Evolutionary conservation across 352 stramenopile species (phyloP).

Genomic region (Pythium brassicae): DNA sequence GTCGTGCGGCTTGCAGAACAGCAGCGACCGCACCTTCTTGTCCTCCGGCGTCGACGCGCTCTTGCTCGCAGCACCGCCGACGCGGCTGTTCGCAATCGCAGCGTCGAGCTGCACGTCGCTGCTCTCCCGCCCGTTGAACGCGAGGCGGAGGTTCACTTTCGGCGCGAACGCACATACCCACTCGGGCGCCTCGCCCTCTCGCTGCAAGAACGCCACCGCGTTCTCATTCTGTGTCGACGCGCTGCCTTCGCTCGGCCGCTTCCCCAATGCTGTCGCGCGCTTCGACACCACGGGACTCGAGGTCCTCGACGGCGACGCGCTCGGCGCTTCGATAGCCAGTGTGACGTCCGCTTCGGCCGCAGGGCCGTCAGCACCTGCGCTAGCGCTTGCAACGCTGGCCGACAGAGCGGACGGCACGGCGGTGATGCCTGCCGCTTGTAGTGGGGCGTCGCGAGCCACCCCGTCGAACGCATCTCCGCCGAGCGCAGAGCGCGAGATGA

Average conservation of each 20-base stretch:
- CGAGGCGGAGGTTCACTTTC: constrained; percentile 40
- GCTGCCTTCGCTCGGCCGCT: constrained; percentile 1
- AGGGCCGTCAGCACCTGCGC: not conserved
- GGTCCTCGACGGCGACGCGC: constrained; percentile 5
- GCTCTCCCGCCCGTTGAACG: constrained; percentile 34
- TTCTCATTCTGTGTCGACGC: constrained; percentile 8
- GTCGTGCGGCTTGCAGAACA: constrained; percentile 6
- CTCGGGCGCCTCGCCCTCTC: constrained; percentile 23
- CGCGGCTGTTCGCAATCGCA: constrained; percentile 4
- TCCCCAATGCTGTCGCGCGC: not conserved
- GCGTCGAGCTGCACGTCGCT: constrained; percentile 9
- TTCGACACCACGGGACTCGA: constrained; percentile 11
- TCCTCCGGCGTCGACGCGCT: constrained; percentile 2
- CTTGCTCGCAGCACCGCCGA: constrained; percentile 5
- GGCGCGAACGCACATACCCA: constrained; percentile 31
- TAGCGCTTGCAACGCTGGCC: not conserved
- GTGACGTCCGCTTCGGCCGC: not conserved
- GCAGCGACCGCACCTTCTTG: not conserved
- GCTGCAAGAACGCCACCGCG: constrained; percentile 20
- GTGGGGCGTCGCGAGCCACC: not conserved
- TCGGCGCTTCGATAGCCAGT: constrained; percentile 4
- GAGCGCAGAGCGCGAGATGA: constrained; percentile 34
- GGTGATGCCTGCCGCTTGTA: not conserved
- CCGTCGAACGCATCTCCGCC: constrained; percentile 1
- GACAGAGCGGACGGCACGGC: not conserved